Evolutionary conservation across 2,329 filamentous ascomycete species (phyloP), one percentile per base, ranked within the genome.

Genomic region (Nemania diffusa): DNA sequence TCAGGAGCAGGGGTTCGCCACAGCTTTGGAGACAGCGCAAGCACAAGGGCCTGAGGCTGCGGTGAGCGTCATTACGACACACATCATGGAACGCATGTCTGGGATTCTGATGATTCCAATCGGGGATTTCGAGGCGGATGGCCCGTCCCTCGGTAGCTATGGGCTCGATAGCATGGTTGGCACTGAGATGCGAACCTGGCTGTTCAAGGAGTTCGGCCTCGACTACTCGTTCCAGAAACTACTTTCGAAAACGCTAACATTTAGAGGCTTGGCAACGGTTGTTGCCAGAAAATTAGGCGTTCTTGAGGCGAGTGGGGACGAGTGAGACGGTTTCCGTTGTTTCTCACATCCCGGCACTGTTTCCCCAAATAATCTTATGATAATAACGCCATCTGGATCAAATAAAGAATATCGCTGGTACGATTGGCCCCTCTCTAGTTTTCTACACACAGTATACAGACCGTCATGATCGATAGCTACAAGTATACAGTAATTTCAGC

Each of bases 221-320:
- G 79, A 83, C 65, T 72, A 81, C 46, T 78, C 79, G 0, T 80
- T 81, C 67, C 78, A 80, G 73, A 73, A 80, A 57, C 73, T 81
- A 15, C 72, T 81, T 37, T 75, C 68, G 0, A 69, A 75, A 0
- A 75, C 69, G 1, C 64, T 80, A 62, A 78, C 75, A 0, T 69
- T 72, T 57, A 63, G 17, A 11, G 56, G 42, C n/a, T 52, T 74
- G 52, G 67, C 64, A 58, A 67, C 55, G 22, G 60, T 64, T 27
- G 65, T 70, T 5, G 62, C 63, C 11, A 62, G 52, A 13, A 65
- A 60, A 22, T 50, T 56, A 24, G 66, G 67, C 4, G 17, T 66
- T 44, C 20, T 63, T 24, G 50, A 51, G 26, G 50, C 48, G 42
- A 32, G 24, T 34, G 48, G 29, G 24, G 50, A 48, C 4, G 42